Conservation (phyloP, 306 rosid genomes). For the Vicia sativa region DNA sequence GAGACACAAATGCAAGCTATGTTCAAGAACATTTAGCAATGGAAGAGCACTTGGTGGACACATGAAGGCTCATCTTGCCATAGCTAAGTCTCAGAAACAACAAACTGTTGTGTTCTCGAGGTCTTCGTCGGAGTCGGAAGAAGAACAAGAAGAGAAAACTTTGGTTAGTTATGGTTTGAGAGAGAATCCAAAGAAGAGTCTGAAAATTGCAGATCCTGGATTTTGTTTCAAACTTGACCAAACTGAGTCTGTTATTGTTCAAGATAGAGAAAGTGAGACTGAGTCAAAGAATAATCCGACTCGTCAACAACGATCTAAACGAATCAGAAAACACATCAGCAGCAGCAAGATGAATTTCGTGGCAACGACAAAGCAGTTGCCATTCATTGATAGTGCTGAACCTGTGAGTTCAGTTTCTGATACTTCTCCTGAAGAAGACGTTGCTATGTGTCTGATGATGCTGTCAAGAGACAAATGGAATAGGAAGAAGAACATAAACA, state of each 20-base stretch:
- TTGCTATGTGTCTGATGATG: slow-evolving; percentile 88
- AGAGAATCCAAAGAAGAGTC: slow-evolving; percentile 71
- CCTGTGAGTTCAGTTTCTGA: slow-evolving; percentile 73
- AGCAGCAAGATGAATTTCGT: slow-evolving; percentile 24
- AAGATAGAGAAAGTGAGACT: slow-evolving; percentile 86
- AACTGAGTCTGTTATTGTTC: slow-evolving; percentile 52
- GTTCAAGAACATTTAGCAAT: slow-evolving; percentile 62
- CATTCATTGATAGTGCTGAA: slow-evolving; percentile 40
- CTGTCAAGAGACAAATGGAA: slow-evolving; percentile 77
- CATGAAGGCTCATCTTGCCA: slow-evolving; percentile 85
- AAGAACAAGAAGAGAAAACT: background rate
- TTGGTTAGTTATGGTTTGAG: slow-evolving; percentile 41
- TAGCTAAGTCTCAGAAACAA: slow-evolving; percentile 40
- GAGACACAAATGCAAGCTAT: slow-evolving; percentile 91
- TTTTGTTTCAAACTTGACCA: slow-evolving; percentile 51
- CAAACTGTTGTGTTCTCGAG: slow-evolving; percentile 38
- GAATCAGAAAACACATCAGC: slow-evolving; percentile 22
- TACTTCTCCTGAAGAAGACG: slow-evolving; percentile 72
- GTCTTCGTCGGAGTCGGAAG: slow-evolving; percentile 3
- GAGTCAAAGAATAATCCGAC: slow-evolving; percentile 70
- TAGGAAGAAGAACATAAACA: slow-evolving; percentile 9
- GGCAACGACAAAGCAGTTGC: background rate
- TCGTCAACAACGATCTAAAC: slow-evolving; percentile 80
- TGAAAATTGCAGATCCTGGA: slow-evolving; percentile 64
- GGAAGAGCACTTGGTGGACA: slow-evolving; percentile 94